Evolutionary conservation across 495 filamentous ascomycete species (phyloP).

Genomic region (Glonium stellatum): DNA sequence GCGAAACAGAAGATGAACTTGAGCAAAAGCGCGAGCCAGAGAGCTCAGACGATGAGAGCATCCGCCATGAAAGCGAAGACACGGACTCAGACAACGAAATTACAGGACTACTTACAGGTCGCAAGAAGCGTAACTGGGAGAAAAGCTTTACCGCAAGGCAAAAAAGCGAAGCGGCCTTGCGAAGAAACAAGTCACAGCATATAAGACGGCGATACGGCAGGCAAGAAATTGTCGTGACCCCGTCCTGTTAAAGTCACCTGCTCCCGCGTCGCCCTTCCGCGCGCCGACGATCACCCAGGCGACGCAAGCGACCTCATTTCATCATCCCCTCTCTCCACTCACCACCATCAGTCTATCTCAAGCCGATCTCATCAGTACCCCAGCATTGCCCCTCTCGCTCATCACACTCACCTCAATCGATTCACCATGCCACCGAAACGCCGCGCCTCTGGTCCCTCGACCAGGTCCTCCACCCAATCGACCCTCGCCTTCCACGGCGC

Average conservation of each 20-base stretch:
- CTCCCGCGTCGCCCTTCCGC: not conserved
- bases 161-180: too few species aligned
- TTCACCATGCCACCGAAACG: conserved; percentile 62
- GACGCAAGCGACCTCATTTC: not conserved
- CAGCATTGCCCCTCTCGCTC: not conserved
- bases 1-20: too few species aligned
- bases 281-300: not conserved
- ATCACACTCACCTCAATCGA: not conserved
- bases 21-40: too few species aligned
- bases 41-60: too few species aligned
- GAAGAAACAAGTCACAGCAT: too few species aligned
- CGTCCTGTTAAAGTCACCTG: not conserved
- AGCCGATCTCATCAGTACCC: not conserved
- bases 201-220: too few species aligned
- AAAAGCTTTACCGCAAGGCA: too few species aligned
- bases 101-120: too few species aligned
- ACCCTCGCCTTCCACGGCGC: conserved; percentile 68
- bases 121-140: too few species aligned
- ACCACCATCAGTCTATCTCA: conserved; percentile 1
- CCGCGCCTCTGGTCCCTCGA: conserved; percentile 44
- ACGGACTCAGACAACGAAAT: too few species aligned
- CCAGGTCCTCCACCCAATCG: conserved; percentile 49
- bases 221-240: too few species aligned
- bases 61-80: too few species aligned
- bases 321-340: not conserved